Conservation (phyloP, 192 early-diverging fungal species). For the Rhizophlyctis rosea region DNA sequence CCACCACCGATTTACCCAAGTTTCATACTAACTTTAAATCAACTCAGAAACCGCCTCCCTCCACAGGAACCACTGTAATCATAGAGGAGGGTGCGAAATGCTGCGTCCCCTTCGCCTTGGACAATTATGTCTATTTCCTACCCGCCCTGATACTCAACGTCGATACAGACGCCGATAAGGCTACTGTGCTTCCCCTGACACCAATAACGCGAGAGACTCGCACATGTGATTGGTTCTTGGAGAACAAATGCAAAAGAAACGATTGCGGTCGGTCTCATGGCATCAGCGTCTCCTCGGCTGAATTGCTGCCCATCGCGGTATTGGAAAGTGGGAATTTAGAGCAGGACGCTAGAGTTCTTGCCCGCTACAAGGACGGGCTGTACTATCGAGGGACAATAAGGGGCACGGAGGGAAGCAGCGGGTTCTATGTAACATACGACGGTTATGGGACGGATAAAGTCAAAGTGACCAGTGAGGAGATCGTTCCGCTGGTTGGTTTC, state of each 20-base stretch:
- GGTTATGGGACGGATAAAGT: slow-evolving; percentile 9
- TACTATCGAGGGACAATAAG: slow-evolving; percentile 14
- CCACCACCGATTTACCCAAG: no score
- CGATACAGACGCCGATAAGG: background rate
- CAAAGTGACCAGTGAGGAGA: background rate
- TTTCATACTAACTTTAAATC: background rate
- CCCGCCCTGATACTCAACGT: background rate
- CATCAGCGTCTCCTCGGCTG: slow-evolving; percentile 4
- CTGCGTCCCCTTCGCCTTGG: background rate
- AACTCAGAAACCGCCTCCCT: background rate
- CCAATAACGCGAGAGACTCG: background rate
- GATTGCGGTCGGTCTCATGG: slow-evolving; percentile 10
- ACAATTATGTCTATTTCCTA: background rate
- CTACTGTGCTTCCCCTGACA: background rate
- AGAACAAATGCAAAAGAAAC: background rate
- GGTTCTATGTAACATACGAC: slow-evolving; percentile 10
- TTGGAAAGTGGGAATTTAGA: slow-evolving; percentile 4
- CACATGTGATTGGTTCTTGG: background rate
- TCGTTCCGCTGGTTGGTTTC: slow-evolving; percentile 7
- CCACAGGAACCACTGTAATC: background rate
- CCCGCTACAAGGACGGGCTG: slow-evolving; percentile 15
- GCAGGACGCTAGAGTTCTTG: background rate
- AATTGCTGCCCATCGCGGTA: slow-evolving; percentile 15
- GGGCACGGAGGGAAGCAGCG: background rate
- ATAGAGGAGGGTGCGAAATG: background rate